Evolutionary conservation across 768 basidiomycete species (phyloP).

Genomic region (Auriscalpium microsporum): DNA sequence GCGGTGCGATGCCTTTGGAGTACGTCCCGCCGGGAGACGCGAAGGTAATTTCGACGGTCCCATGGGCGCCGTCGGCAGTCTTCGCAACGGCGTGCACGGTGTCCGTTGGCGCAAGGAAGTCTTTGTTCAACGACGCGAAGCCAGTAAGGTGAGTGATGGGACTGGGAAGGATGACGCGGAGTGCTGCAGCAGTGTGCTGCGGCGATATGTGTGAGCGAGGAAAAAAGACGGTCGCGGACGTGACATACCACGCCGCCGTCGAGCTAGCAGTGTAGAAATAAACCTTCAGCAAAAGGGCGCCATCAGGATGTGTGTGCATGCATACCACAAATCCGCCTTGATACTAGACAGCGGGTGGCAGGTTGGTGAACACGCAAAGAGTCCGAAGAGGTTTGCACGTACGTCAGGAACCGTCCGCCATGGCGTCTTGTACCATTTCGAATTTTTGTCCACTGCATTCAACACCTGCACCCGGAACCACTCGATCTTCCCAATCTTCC

Average conservation of each 20-base stretch:
- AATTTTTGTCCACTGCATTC: conserved; percentile 48
- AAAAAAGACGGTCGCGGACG: not conserved
- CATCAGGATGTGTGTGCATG: not conserved
- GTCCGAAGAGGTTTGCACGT: conserved; percentile 21
- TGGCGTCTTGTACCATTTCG: conserved; percentile 72
- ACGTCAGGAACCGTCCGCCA: conserved; percentile 83
- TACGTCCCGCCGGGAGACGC: conserved; percentile 41
- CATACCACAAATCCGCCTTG: conserved; percentile 74
- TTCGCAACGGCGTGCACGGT: conserved; percentile 56
- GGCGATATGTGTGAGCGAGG: too few species aligned
- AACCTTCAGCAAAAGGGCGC: not conserved
- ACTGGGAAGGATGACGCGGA: conserved; percentile 51
- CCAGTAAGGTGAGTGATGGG: conserved; percentile 49
- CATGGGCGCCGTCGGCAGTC: conserved; percentile 42
- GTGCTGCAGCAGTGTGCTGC: conserved; percentile 59
- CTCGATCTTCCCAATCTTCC: conserved; percentile 64
- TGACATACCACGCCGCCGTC: conserved; percentile 69
- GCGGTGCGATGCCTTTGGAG: conserved; percentile 22
- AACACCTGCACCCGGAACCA: conserved; percentile 55
- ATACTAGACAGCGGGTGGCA: conserved; percentile 34
- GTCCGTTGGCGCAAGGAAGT: conserved; percentile 71
- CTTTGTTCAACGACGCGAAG: conserved; percentile 59
- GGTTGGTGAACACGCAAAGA: not conserved
- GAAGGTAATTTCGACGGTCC: conserved; percentile 55
- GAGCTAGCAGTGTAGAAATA: conserved; percentile 35